These are phyloP conservation scores for Auricularia heimuer DNA, from an alignment of 768 basidiomycete genomes.

Conservation along the genomic window DNA sequence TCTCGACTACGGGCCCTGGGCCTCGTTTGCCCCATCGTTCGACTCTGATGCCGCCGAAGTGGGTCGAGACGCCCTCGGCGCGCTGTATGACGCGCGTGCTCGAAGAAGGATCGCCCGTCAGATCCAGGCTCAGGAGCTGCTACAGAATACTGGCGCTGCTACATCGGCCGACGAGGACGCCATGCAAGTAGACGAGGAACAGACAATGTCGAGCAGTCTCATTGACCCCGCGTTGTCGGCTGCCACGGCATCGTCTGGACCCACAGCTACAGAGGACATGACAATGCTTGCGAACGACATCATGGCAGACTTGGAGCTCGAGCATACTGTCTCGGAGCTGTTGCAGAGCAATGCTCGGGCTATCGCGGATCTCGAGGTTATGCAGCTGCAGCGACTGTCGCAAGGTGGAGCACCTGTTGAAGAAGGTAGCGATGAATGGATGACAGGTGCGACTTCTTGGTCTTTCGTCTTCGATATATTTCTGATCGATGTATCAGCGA, in stretches of 20 bases:
- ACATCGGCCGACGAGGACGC: conserved; percentile 11
- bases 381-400: conserved; percentile 50
- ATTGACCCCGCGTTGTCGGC: conserved; percentile 8
- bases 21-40: conserved; percentile 71
- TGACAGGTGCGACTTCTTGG: conserved; percentile 48
- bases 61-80: conserved; percentile 50
- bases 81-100: conserved; percentile 20
- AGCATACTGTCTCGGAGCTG: conserved; percentile 59
- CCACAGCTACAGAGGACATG: conserved; percentile 37
- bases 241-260: conserved; percentile 8
- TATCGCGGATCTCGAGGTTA: conserved; percentile 49
- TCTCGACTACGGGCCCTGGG: conserved; percentile 66
- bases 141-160: conserved; percentile 12
- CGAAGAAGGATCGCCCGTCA: conserved; percentile 18
- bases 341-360: conserved; percentile 57
- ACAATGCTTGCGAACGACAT: conserved; percentile 32
- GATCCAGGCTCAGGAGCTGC: conserved; percentile 13
- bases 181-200: conserved; percentile 2
- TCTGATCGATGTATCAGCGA: conserved; percentile 35
- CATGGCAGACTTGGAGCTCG: conserved; percentile 52
- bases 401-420: conserved; percentile 23
- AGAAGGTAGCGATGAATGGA: conserved; percentile 74
- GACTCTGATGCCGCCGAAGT: conserved; percentile 69
- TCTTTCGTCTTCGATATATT: conserved; percentile 1
- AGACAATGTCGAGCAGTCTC: conserved; percentile 6